Conservation (phyloP, 768 basidiomycete genomes). For the Cystofilobasidium capitatum region DNA sequence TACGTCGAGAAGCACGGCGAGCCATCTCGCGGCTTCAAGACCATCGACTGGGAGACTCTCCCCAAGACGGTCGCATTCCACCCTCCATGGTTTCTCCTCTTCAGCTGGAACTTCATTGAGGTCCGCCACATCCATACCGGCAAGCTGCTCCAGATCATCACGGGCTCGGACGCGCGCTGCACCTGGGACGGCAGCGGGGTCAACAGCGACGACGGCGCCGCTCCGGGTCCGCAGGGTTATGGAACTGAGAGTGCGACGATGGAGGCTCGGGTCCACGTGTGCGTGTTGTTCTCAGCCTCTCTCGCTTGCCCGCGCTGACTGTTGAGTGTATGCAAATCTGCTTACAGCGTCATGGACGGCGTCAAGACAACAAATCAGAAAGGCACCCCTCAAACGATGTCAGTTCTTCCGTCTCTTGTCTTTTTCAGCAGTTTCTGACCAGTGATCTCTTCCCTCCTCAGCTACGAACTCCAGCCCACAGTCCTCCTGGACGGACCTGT, state of each 20-base stretch:
- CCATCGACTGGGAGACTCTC: constrained; percentile 90
- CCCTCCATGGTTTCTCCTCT: constrained; percentile 64
- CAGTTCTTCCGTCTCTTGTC: not conserved
- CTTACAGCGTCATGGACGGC: constrained; percentile 14
- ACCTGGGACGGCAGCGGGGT: constrained; percentile 65
- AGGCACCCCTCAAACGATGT: constrained; percentile 20
- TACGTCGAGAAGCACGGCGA: constrained; percentile 89
- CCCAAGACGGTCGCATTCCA: constrained; percentile 83
- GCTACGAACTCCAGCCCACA: constrained; percentile 22
- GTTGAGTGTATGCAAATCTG: not conserved
- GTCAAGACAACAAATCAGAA: constrained; percentile 12
- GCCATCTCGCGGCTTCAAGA: constrained; percentile 56
- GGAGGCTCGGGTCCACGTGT: constrained; percentile 21
- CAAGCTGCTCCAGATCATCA: constrained; percentile 39
- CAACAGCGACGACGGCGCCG: constrained; percentile 1
- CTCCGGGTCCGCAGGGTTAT: constrained; percentile 18
- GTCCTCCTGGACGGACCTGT: constrained; percentile 12
- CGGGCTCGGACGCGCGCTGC: constrained; percentile 69
- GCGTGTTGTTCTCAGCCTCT: not conserved
- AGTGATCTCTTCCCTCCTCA: not conserved
- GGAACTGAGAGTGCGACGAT: constrained; percentile 20
- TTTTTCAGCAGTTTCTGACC: not conserved
- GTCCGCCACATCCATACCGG: constrained; percentile 54
- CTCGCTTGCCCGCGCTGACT: not conserved
- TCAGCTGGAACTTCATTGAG: constrained; percentile 84